phyloP scores from a whole-genome alignment of 2,329 filamentous ascomycete genomes.

The Botryotinia calthae region DNA sequence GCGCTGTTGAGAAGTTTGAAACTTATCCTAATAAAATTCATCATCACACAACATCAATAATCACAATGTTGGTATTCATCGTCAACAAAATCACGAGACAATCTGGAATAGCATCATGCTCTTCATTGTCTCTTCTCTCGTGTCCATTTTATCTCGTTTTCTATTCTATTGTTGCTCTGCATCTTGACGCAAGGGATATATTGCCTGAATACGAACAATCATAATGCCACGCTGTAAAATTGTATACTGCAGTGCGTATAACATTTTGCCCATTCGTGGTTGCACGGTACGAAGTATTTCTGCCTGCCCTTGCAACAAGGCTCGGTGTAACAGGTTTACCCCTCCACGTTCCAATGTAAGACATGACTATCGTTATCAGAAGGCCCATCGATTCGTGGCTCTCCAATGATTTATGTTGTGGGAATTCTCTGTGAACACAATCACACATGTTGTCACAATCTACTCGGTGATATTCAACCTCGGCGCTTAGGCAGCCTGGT shows the following conservation, averaged over 20 bases:
- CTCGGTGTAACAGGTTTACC: neutral
- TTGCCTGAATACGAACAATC: constrained; percentile 8
- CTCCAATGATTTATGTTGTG: neutral
- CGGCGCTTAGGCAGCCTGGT: constrained; percentile 4
- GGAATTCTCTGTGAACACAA: neutral
- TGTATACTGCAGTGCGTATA: constrained; percentile 1
- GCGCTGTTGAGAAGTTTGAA: neutral
- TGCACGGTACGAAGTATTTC: neutral
- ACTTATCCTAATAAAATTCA: neutral
- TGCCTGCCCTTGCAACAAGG: neutral
- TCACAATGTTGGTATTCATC: neutral
- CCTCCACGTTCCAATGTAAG: constrained; percentile 7
- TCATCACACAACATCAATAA: constrained; percentile 1
- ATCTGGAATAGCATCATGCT: neutral
- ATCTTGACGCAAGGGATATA: neutral
- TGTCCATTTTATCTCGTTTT: neutral
- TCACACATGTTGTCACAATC: neutral
- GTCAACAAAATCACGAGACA: neutral
- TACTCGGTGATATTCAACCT: neutral
- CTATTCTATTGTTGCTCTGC: neutral
- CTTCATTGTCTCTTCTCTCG: constrained; percentile 3
- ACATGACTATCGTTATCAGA: constrained; percentile 2
- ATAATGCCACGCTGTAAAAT: neutral
- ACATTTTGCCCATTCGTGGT: neutral
- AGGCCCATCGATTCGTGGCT: neutral